A percentile compares a stretch with the other conserved stretches of the same genome.
Conservation (phyloP, 176 grass and related monocot species). For the Bromus sterilis region DNA sequence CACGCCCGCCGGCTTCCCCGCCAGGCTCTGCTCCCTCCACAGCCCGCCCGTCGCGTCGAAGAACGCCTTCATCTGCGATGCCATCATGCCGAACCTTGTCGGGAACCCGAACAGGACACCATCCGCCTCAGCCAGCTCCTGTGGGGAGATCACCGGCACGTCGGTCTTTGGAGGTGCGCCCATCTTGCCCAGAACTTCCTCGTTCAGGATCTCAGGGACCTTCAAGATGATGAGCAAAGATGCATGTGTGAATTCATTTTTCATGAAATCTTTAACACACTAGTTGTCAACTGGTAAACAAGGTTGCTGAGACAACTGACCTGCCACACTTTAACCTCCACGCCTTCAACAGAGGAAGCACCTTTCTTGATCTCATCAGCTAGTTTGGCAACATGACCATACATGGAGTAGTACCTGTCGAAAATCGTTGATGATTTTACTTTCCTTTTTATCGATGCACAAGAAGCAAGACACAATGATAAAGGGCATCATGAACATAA, state of each 20-base stretch:
- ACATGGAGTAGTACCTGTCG: constrained; percentile 76
- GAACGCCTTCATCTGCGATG: constrained; percentile 44
- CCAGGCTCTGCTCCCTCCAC: constrained; percentile 52
- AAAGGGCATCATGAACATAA: too few relatives aligned
- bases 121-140: constrained; percentile 42
- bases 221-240: neutral
- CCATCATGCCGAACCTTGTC: constrained; percentile 58
- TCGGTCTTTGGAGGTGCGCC: constrained; percentile 53
- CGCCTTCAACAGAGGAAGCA: constrained; percentile 62
- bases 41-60: constrained; percentile 37
- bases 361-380: constrained; percentile 86
- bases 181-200: constrained; percentile 65
- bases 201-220: constrained; percentile 44
- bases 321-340: constrained; percentile 85
- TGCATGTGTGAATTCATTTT: too few relatives aligned
- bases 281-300: neutral
- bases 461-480: constrained; percentile 2
- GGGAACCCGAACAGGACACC: constrained; percentile 50
- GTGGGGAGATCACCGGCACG: constrained; percentile 20
- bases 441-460: neutral
- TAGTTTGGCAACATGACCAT: constrained; percentile 78
- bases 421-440: neutral
- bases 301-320: constrained; percentile 31
- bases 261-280: neutral
- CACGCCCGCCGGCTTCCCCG: constrained; percentile 44